Evolutionary conservation across 2,329 filamentous ascomycete genomes (phyloP), one percentile per base, ranked within the genome.

Genomic region (Colletotrichum lindemuthianum): DNA sequence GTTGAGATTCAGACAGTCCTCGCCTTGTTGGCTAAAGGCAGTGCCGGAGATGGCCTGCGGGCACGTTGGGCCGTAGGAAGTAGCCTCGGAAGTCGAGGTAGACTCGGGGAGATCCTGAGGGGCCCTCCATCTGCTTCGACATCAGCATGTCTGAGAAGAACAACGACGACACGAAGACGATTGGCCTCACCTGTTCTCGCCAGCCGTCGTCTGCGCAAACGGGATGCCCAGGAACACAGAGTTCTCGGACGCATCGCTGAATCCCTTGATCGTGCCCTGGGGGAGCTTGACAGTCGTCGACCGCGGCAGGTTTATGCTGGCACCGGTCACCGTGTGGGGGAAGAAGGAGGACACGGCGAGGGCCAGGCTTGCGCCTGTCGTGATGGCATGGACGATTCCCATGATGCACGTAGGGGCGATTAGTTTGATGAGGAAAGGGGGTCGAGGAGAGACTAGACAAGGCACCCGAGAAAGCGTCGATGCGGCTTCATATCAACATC

Each of bases 1-100:
- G 68, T 78, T 78, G 16, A 82, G 69, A 67, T 77, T 81, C 68
- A 82, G 64, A 56, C 80, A 82, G 34, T 82, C 78, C 65, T 78
- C 77, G 50, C 70, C 72, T 49, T 75, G 69, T 9, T 67, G 66
- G 58, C 65, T 70, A 44, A 70, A 73, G 16, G 52, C 9, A 15
- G 16, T 43, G 43, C 66, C 59, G 3, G 69, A 53, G 40, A 72
- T 68, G 33, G 70, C 69, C 44, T 74, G 72, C 3, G 73, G 72
- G 10, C 72, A 75, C 1, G 71, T 71, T 7, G 65, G 67, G 9
- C 72, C 73, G 33, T 73, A 73, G 8, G 66, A 58, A 0, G 66
- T 71, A n/a, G 73, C 72, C 43, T 71, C 48, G 11, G 72, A 59
- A 9, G 58, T 54, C 6, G 61, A 43, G 34, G 70, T 67, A 39